Evolutionary conservation across 2,329 filamentous ascomycete species (phyloP).

Genomic region (Zymoseptoria tritici): DNA sequence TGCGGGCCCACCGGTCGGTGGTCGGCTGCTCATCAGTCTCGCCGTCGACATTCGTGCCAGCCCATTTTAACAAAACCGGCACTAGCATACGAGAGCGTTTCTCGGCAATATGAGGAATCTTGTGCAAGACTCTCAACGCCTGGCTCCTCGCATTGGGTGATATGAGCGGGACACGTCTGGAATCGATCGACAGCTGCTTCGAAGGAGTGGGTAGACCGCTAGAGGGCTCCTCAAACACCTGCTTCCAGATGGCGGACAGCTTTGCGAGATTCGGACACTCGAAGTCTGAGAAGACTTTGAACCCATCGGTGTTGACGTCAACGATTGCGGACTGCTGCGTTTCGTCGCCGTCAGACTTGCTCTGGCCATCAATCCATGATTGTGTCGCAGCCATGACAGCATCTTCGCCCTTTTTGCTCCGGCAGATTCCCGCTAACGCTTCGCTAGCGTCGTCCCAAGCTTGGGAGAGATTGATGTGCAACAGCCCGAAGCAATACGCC

Average conservation of each 20-base stretch:
- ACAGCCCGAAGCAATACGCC: conserved; percentile 77
- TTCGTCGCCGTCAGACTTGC: conserved; percentile 33
- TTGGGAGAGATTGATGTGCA: conserved; percentile 77
- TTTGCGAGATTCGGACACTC: conserved; percentile 70
- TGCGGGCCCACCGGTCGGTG: conserved; percentile 53
- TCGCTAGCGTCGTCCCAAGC: conserved; percentile 79
- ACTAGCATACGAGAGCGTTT: conserved; percentile 78
- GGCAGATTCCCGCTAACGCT: conserved; percentile 66
- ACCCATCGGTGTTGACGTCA: conserved; percentile 19
- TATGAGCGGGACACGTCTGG: conserved; percentile 9
- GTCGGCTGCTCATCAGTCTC: conserved; percentile 11
- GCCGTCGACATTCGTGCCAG: conserved; percentile 40
- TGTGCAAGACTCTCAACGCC: conserved; percentile 69
- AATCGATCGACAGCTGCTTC: conserved; percentile 13
- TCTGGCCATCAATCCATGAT: conserved; percentile 55
- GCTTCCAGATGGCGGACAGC: conserved; percentile 47
- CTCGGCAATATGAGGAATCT: conserved; percentile 70
- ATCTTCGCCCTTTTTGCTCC: conserved; percentile 64
- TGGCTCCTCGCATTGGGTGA: conserved; percentile 50
- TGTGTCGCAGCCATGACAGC: conserved; percentile 65
- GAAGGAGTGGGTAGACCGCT: conserved; percentile 17
- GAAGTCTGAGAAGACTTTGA: conserved; percentile 58
- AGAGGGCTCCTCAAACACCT: conserved; percentile 47
- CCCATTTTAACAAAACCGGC: conserved; percentile 79
- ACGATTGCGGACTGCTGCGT: conserved; percentile 5